Conservation (phyloP, 1,284 basidiomycete genomes). For the Cutaneotrichosporon spelunceum region DNA sequence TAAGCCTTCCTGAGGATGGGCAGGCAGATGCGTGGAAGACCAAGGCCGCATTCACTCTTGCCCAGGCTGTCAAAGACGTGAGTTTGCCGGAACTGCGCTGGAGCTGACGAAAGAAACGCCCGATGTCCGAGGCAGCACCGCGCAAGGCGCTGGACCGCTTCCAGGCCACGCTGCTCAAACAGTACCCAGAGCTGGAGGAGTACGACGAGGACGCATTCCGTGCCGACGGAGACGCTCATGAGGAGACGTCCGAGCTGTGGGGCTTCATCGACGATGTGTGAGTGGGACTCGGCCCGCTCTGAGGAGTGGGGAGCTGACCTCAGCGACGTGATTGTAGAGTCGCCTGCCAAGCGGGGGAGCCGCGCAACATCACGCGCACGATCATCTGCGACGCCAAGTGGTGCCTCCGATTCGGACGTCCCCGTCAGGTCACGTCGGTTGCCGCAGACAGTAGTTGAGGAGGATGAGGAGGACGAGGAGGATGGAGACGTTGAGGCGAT, state of each 20-base stretch:
- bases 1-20: conserved; percentile 63
- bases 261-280: conserved; percentile 49
- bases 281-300: conserved; percentile 21
- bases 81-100: conserved; percentile 30
- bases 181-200: conserved; percentile 60
- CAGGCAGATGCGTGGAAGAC: conserved; percentile 63
- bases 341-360: conserved; percentile 15
- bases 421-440: conserved; percentile 12
- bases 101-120: conserved; percentile 60
- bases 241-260: conserved; percentile 35
- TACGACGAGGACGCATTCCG: conserved; percentile 64
- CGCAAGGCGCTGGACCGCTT: conserved; percentile 70
- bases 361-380: conserved; percentile 14
- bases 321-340: conserved; percentile 14
- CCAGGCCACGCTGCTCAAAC: conserved; percentile 59
- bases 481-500: conserved; percentile 27
- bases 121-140: conserved; percentile 65
- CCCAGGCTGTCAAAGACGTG: conserved; percentile 62
- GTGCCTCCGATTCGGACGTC: conserved; percentile 19
- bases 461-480: conserved; percentile 24
- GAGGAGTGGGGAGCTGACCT: not conserved
- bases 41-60: conserved; percentile 62
- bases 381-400: conserved; percentile 7
- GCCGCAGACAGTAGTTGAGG: conserved; percentile 17
- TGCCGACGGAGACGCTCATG: conserved; percentile 28